These are phyloP conservation scores for Tricholoma saponaceum DNA, from an alignment of 768 basidiomycete species.

Conservation along the genomic window DNA sequence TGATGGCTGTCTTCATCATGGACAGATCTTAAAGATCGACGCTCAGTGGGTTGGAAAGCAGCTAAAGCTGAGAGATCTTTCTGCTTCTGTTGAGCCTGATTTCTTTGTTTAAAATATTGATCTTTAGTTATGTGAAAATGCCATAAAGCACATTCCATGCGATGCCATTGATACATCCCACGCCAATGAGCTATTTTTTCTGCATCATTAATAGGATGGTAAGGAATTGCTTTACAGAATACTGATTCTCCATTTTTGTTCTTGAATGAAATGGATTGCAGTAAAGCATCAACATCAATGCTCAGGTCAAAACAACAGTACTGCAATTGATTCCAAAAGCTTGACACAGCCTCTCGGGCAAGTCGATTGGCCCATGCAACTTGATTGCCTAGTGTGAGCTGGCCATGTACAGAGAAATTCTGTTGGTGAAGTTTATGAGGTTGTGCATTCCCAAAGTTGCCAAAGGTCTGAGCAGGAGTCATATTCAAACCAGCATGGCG, in stretches of 20 bases:
- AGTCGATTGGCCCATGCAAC: not conserved
- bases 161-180: not conserved
- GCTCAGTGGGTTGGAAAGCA: too few species aligned
- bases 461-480: not conserved
- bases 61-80: too few species aligned
- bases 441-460: not conserved
- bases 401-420: not conserved
- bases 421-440: not conserved
- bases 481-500: not conserved
- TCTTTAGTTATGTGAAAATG: too few species aligned
- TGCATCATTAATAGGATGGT: not conserved
- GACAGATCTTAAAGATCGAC: too few species aligned
- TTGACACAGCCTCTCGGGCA: not conserved
- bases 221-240: not conserved
- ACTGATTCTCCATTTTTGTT: not conserved
- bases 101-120: too few species aligned
- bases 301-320: not conserved
- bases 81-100: too few species aligned
- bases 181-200: not conserved
- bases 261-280: not conserved
- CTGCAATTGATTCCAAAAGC: not conserved
- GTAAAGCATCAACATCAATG: not conserved
- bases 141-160: not conserved
- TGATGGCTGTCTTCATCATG: too few species aligned
- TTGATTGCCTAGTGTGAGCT: not conserved